Conservation (phyloP, 345 rosid species). For the Melaleuca alternifolia region DNA sequence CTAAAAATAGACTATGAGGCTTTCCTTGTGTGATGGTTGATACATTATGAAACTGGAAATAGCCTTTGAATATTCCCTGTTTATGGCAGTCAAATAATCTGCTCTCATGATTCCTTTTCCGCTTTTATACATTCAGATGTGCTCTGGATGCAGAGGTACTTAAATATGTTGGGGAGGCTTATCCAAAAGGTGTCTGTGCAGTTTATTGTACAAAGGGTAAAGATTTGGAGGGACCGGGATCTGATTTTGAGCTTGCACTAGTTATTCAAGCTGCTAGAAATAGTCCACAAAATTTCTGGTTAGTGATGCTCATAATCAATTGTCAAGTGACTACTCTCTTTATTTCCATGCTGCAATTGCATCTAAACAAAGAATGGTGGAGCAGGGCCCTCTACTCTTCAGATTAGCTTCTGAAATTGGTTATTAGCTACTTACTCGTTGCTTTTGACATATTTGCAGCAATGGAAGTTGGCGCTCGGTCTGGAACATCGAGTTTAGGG, state of each 20-base stretch:
- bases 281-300: constrained; percentile 98
- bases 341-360: not conserved
- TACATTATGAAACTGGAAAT: not conserved
- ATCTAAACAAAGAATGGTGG: not conserved
- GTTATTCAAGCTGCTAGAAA: constrained; percentile 74
- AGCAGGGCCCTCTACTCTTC: not conserved
- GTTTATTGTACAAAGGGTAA: constrained; percentile 75
- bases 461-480: constrained; percentile 94
- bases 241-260: constrained; percentile 78
- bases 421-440: not conserved
- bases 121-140: constrained; percentile 36
- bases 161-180: constrained; percentile 78
- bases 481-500: constrained; percentile 80
- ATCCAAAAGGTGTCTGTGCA: constrained; percentile 81
- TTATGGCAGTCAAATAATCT: not conserved
- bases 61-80: not conserved
- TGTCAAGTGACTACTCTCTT: not conserved
- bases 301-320: constrained; percentile 10
- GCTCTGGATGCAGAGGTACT: constrained; percentile 79
- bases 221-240: constrained; percentile 75
- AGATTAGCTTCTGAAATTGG: too few species aligned
- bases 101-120: not conserved
- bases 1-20: not conserved
- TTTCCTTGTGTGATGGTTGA: not conserved
- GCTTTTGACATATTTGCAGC: constrained; percentile 18